Evolutionary conservation across 768 basidiomycete genomes (phyloP).

Genomic region (Amanita inopinata): DNA sequence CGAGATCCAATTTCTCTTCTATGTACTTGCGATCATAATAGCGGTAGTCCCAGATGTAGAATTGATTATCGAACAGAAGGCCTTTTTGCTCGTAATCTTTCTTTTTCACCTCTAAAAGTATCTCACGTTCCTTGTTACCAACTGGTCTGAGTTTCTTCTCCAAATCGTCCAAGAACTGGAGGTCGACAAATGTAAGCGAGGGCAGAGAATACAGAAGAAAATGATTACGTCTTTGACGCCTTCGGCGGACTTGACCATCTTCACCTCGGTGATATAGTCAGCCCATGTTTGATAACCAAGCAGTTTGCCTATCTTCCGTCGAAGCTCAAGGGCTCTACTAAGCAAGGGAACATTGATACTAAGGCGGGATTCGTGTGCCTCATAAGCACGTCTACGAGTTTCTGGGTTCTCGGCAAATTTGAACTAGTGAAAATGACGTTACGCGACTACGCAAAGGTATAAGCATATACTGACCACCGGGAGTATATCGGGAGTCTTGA

Average conservation of each 20-base stretch:
- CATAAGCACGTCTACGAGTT: slow-evolving; percentile 56
- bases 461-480: slow-evolving; percentile 44
- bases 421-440: slow-evolving; percentile 35
- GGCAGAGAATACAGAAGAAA: slow-evolving; percentile 3
- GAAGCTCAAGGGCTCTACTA: slow-evolving; percentile 55
- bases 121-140: slow-evolving; percentile 54
- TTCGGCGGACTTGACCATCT: slow-evolving; percentile 72
- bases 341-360: slow-evolving; percentile 63
- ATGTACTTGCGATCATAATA: slow-evolving; percentile 61
- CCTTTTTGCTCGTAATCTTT: slow-evolving; percentile 56
- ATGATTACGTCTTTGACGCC: slow-evolving; percentile 43
- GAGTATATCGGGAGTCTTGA: slow-evolving; percentile 76
- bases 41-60: slow-evolving; percentile 83
- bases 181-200: neutral
- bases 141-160: slow-evolving; percentile 66
- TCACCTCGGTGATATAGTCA: slow-evolving; percentile 74
- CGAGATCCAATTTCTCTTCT: slow-evolving; percentile 58
- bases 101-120: slow-evolving; percentile 64
- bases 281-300: slow-evolving; percentile 77
- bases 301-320: slow-evolving; percentile 57
- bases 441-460: neutral
- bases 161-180: slow-evolving; percentile 70
- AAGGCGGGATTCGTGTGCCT: slow-evolving; percentile 62
- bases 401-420: slow-evolving; percentile 67
- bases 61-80: slow-evolving; percentile 56